Evolutionary conservation across 495 filamentous ascomycete genomes (phyloP).

Genomic region (Neurospora sp.): DNA sequence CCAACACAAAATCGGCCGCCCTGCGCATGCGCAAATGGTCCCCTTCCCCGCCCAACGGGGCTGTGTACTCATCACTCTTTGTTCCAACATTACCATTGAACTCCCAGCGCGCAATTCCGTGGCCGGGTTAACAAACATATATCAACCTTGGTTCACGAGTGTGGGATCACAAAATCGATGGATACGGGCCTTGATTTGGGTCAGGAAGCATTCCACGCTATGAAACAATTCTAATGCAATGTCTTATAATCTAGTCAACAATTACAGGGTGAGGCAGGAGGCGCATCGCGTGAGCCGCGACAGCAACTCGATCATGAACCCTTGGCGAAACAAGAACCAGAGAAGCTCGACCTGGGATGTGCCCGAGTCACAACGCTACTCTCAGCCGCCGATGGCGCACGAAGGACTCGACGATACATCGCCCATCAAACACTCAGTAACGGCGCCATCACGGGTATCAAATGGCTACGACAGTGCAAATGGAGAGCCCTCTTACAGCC

Average conservation of each 20-base stretch:
- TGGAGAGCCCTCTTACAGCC: neutral
- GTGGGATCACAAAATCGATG: neutral
- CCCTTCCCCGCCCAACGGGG: neutral
- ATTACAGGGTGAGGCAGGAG: constrained; percentile 20
- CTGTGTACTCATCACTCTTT: neutral
- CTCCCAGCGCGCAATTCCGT: neutral
- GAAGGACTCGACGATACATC: neutral
- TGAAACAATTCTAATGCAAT: constrained; percentile 19
- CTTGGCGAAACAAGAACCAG: constrained; percentile 22
- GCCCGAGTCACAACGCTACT: constrained; percentile 1
- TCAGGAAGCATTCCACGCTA: neutral
- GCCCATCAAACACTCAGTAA: constrained; percentile 6
- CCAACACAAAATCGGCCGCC: neutral
- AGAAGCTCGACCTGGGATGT: constrained; percentile 9
- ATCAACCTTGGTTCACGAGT: neutral
- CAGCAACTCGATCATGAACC: constrained; percentile 18
- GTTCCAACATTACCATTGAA: neutral
- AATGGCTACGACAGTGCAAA: neutral
- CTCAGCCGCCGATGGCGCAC: neutral
- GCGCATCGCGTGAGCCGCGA: constrained; percentile 23
- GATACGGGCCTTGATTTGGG: neutral
- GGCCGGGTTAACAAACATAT: neutral
- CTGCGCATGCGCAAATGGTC: neutral
- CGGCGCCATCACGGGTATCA: constrained; percentile 2
- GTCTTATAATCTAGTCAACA: constrained; percentile 23